A percentile compares a stretch with the other conserved stretches of the same genome.
phyloP scores from a whole-genome alignment of 148 eudicot species.

The Rhododendron griersonianum region DNA sequence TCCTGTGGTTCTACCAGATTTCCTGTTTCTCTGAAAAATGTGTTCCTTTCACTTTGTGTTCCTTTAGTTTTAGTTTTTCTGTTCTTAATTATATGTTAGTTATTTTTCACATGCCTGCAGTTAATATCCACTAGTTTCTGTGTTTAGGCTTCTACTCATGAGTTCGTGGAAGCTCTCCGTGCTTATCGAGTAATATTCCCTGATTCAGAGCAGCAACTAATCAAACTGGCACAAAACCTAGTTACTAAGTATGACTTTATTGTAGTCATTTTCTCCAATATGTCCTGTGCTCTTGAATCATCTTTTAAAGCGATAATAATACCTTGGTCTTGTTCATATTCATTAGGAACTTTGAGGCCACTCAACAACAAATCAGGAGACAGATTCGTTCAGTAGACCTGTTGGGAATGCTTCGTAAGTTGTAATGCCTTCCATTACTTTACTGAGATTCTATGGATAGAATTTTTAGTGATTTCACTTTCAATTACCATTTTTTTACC shows the following conservation, averaged over 20 bases:
- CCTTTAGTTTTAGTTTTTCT: background rate
- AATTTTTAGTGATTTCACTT: background rate
- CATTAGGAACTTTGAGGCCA: slow-evolving; percentile 82
- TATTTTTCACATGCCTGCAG: background rate
- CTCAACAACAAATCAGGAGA: slow-evolving; percentile 42
- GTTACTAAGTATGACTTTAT: slow-evolving; percentile 47
- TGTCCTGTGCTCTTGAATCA: slow-evolving; percentile 1
- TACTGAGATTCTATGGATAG: background rate
- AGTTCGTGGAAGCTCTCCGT: slow-evolving; percentile 87
- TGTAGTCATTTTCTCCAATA: background rate
- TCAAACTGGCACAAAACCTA: slow-evolving; percentile 64
- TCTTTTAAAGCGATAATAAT: background rate
- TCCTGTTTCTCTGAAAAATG: background rate
- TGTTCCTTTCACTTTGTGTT: background rate
- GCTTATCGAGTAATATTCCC: slow-evolving; percentile 88
- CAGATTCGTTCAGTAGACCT: slow-evolving; percentile 49
- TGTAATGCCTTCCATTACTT: background rate
- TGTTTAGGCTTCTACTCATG: slow-evolving; percentile 65
- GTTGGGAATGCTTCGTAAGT: slow-evolving; percentile 70
- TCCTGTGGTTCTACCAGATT: background rate
- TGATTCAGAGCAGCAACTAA: slow-evolving; percentile 75
- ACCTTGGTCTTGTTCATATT: slow-evolving; percentile 1
- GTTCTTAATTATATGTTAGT: background rate
- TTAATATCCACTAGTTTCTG: slow-evolving; percentile 11
- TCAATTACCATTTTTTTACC: background rate